Percentiles rank a stretch among this genome's conserved stretches.
These are phyloP conservation scores for Leishmania arabica DNA, from an alignment of 208 protist genomes.

Conservation along the genomic window DNA sequence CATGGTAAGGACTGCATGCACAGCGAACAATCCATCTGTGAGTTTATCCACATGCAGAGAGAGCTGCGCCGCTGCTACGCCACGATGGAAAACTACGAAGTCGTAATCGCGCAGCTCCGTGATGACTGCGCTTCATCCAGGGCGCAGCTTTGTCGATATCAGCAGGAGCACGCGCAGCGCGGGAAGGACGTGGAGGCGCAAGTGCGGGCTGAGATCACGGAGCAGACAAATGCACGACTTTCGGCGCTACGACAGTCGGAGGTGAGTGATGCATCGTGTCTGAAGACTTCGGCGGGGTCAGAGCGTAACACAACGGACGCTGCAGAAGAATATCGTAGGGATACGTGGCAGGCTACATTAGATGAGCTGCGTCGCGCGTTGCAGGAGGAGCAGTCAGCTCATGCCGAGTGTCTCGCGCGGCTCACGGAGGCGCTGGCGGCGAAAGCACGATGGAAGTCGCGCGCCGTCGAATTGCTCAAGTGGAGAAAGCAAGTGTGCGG, in stretches of 20 bases:
- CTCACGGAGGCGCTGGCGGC: conserved; percentile 3
- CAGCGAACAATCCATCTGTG: conserved; percentile 69
- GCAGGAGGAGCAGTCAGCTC: conserved; percentile 14
- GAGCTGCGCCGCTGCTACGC: conserved; percentile 57
- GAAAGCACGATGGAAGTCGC: conserved; percentile 6
- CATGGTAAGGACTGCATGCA: conserved; percentile 54
- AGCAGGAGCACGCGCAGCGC: conserved; percentile 2
- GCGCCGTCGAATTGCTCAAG: conserved; percentile 6
- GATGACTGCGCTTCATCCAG: conserved; percentile 15
- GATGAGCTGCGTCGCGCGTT: conserved; percentile 15
- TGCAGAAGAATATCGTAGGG: neutral
- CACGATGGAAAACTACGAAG: conserved; percentile 40
- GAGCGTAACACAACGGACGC: neutral
- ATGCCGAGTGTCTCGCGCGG: conserved; percentile 10
- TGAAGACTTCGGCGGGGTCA: neutral
- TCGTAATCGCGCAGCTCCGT: conserved; percentile 22
- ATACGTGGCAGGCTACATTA: conserved; percentile 2
- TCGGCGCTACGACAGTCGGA: neutral
- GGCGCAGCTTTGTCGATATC: conserved; percentile 11
- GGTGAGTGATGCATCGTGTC: neutral
- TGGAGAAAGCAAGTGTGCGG: neutral
- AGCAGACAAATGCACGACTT: conserved; percentile 2
- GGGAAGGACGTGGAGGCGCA: conserved; percentile 17
- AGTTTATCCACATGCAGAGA: conserved; percentile 66
- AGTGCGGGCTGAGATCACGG: conserved; percentile 14